phyloP scores from a whole-genome alignment of 2,329 filamentous ascomycete genomes.

The Parafenestella ontariensis region DNA sequence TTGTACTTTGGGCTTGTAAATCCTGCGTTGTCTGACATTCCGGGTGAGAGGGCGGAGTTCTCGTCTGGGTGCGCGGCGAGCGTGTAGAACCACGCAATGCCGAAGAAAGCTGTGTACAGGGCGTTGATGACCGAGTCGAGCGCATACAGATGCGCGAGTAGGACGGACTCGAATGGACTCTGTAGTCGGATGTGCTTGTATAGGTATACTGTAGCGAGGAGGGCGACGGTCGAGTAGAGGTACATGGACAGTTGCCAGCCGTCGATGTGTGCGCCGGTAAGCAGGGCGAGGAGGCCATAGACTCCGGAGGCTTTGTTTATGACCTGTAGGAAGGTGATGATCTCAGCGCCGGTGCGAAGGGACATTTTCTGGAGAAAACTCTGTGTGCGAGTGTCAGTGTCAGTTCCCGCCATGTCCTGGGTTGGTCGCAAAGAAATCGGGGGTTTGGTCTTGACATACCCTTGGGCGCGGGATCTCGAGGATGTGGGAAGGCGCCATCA shows the following conservation, averaged over 20 bases:
- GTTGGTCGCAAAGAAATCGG: no score
- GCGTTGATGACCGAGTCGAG: constrained; percentile 83
- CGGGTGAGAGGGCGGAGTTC: constrained; percentile 51
- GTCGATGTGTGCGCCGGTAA: constrained; percentile 85
- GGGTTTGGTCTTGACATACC: constrained; percentile 42
- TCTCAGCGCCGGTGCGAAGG: constrained; percentile 83
- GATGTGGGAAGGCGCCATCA: constrained; percentile 43
- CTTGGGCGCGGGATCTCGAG: constrained; percentile 49
- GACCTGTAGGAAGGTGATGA: constrained; percentile 81
- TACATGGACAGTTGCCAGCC: constrained; percentile 88
- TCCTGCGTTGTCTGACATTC: constrained; percentile 69
- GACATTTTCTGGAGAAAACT: constrained; percentile 86
- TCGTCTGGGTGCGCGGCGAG: constrained; percentile 63
- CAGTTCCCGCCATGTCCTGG: background rate
- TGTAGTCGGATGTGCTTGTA: constrained; percentile 81
- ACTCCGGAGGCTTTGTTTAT: constrained; percentile 93
- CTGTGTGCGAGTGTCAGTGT: constrained; percentile 55
- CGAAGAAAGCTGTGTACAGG: constrained; percentile 82
- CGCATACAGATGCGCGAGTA: constrained; percentile 84
- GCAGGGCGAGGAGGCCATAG: constrained; percentile 86
- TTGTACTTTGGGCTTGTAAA: constrained; percentile 71
- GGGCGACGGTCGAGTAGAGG: constrained; percentile 79
- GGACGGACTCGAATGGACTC: constrained; percentile 78
- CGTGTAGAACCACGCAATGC: constrained; percentile 84
- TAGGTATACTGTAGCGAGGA: constrained; percentile 72